Evolutionary conservation across 2,329 filamentous ascomycete species (phyloP).

Genomic region (Pleurostoma richardsiae): DNA sequence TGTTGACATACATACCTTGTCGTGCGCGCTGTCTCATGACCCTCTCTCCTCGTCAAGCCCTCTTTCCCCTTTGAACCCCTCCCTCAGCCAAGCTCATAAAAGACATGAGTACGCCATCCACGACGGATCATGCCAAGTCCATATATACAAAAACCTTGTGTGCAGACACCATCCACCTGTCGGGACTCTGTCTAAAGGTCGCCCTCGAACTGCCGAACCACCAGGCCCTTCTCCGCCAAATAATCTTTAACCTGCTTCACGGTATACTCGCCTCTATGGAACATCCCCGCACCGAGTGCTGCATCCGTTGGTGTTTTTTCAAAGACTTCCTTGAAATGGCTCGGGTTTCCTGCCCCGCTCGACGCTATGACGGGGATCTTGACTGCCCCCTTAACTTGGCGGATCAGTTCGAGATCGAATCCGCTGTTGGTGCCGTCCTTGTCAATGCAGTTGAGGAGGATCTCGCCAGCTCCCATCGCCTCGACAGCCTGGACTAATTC

Average conservation of each 20-base stretch:
- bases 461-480: constrained; percentile 91
- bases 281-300: constrained; percentile 93
- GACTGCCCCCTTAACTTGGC: constrained; percentile 79
- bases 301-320: constrained; percentile 81
- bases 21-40: too few species aligned
- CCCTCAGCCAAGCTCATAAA: too few species aligned
- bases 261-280: constrained; percentile 92
- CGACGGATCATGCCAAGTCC: too few species aligned
- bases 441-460: constrained; percentile 96
- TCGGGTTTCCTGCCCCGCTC: constrained; percentile 83
- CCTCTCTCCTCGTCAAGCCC: too few species aligned
- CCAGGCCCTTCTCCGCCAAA: constrained; percentile 63
- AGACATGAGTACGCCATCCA: too few species aligned
- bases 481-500: constrained; percentile 86
- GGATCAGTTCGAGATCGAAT: constrained; percentile 89
- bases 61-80: too few species aligned
- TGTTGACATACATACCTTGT: too few species aligned
- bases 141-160: too few species aligned
- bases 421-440: constrained; percentile 91
- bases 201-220: constrained; percentile 75
- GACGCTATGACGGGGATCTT: constrained; percentile 94
- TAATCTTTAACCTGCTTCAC: constrained; percentile 91
- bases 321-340: constrained; percentile 90
- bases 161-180: too few species aligned
- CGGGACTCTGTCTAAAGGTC: constrained; percentile 23